These are phyloP conservation scores for Neoscytalidium dimidiatum DNA, from an alignment of 2,329 filamentous ascomycete genomes.

Conservation along the genomic window DNA sequence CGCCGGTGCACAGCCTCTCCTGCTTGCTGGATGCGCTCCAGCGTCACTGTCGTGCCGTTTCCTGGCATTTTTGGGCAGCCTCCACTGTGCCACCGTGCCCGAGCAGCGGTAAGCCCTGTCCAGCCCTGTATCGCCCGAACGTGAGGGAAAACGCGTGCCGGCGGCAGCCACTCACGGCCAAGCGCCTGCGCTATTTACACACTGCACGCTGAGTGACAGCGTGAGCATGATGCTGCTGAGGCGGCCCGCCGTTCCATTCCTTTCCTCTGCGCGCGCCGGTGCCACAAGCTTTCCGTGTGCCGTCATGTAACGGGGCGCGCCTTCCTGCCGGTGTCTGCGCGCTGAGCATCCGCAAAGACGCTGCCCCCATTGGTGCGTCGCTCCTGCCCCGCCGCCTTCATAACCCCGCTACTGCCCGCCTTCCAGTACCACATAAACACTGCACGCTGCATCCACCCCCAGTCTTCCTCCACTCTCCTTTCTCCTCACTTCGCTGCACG, in stretches of 20 bases:
- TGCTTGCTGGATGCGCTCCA: too few relatives aligned
- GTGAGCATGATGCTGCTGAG: conserved; percentile 9
- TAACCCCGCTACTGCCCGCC: conserved; percentile 10
- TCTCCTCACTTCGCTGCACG: conserved; percentile 4
- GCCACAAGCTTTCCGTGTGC: conserved; percentile 9
- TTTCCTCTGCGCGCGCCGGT: neutral
- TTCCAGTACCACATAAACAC: conserved; percentile 15
- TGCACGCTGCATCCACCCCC: conserved; percentile 12
- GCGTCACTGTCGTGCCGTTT: conserved; percentile 1
- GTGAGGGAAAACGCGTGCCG: neutral
- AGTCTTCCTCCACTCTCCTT: neutral
- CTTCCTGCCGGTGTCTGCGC: neutral
- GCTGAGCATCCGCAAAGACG: conserved; percentile 5
- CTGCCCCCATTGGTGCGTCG: conserved; percentile 1
- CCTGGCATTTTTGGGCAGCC: conserved; percentile 3
- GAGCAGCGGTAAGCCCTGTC: neutral
- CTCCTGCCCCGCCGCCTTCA: conserved; percentile 13
- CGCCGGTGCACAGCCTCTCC: conserved; percentile 9
- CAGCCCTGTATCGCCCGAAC: conserved; percentile 12
- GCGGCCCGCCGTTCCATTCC: conserved; percentile 11
- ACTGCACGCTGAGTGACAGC: neutral
- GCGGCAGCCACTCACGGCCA: conserved; percentile 1
- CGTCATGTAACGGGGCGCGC: neutral
- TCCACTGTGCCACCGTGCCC: neutral
- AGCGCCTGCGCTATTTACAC: conserved; percentile 8